Percentiles rank a stretch among this genome's conserved stretches.
Conservation (phyloP, 768 basidiomycete species). For the Pholiota molesta region DNA sequence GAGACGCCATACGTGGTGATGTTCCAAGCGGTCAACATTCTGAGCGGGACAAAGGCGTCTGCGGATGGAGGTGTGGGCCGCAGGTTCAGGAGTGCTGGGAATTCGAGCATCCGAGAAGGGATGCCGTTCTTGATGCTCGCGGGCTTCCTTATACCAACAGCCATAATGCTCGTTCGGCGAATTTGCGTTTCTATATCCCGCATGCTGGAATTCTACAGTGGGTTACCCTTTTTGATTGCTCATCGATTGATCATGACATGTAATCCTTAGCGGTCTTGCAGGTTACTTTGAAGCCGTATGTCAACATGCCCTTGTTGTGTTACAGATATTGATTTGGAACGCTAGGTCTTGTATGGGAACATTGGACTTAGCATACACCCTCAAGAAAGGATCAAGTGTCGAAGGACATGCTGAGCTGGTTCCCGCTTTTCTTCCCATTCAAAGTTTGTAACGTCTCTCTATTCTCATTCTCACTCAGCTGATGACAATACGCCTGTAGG, state of each 20-base stretch:
- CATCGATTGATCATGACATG: neutral
- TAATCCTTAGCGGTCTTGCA: conserved; percentile 66
- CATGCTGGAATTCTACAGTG: conserved; percentile 90
- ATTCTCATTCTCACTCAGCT: conserved; percentile 9
- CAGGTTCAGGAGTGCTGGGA: conserved; percentile 96
- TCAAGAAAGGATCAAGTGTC: conserved; percentile 80
- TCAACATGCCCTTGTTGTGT: neutral
- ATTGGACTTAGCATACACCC: conserved; percentile 95
- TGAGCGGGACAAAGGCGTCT: conserved; percentile 76
- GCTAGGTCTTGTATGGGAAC: conserved; percentile 75
- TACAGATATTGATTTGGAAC: conserved; percentile 7
- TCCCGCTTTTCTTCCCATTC: conserved; percentile 95
- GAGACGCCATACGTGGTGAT: conserved; percentile 99
- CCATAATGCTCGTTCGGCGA: conserved; percentile 90
- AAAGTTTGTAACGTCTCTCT: conserved; percentile 50
- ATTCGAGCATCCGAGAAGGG: conserved; percentile 90
- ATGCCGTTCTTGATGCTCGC: conserved; percentile 70
- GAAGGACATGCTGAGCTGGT: conserved; percentile 99
- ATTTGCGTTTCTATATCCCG: conserved; percentile 88
- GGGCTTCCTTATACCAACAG: conserved; percentile 93
- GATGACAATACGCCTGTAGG: conserved; percentile 49
- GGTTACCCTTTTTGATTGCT: conserved; percentile 19
- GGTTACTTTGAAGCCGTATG: conserved; percentile 93
- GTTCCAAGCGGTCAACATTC: conserved; percentile 91
- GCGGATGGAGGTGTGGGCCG: conserved; percentile 70